A percentile compares a stretch with the other conserved stretches of the same genome.
phyloP scores from a whole-genome alignment of 139 green algal species.

The Closterium sp. region DNA sequence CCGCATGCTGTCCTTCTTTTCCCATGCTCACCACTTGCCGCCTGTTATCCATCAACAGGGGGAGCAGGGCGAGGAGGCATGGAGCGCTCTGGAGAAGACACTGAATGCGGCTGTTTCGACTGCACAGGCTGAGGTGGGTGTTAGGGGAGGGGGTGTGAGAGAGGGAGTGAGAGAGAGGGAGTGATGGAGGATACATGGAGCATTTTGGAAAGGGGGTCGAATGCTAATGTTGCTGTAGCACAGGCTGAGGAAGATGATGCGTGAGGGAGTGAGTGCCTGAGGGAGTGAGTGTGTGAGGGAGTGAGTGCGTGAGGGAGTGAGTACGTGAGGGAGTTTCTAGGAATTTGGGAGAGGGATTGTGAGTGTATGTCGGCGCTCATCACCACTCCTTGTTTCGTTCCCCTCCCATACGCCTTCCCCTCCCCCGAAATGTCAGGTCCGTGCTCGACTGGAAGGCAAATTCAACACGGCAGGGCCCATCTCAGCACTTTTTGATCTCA shows the following conservation, averaged over 20 bases:
- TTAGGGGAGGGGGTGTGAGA: not conserved
- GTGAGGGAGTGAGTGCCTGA: too few species aligned
- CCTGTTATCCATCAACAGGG: not conserved
- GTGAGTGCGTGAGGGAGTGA: conserved; percentile 28
- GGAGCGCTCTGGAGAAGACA: conserved; percentile 62
- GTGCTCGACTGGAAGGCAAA: conserved; percentile 81
- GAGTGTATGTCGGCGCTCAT: too few species aligned
- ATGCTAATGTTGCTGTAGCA: conserved; percentile 19
- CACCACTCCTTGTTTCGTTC: too few species aligned
- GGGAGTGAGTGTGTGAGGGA: not conserved
- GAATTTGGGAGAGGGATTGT: too few species aligned
- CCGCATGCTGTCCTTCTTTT: too few species aligned
- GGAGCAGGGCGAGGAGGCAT: conserved; percentile 41
- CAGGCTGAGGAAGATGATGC: conserved; percentile 49
- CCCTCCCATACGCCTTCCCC: too few species aligned
- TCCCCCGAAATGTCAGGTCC: too few species aligned
- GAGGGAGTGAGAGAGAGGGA: not conserved
- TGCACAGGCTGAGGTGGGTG: conserved; percentile 54
- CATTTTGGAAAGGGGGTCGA: conserved; percentile 65
- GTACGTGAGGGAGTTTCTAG: too few species aligned
- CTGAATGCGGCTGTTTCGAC: conserved; percentile 53
- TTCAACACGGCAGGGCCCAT: conserved; percentile 86
- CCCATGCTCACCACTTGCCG: not conserved
- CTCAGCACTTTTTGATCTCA: conserved; percentile 70
- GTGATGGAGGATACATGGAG: conserved; percentile 52